phyloP scores from a whole-genome alignment of 768 basidiomycete species.

The Lactifluus hygrophoroides region DNA sequence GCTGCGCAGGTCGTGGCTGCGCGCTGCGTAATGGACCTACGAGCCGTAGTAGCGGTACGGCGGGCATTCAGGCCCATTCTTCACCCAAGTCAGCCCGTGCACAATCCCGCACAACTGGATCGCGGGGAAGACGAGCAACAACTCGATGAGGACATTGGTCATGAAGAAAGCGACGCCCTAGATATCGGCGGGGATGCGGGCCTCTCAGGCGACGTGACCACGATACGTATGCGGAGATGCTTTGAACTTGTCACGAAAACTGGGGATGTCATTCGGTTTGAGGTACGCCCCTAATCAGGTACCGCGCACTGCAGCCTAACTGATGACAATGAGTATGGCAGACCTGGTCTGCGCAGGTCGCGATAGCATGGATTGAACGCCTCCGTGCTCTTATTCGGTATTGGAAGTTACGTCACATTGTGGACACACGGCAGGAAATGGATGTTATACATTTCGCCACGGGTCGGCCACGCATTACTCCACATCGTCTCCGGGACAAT shows the following conservation, averaged over 20 bases:
- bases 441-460: slow-evolving; percentile 50
- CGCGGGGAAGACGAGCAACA: slow-evolving; percentile 23
- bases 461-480: slow-evolving; percentile 51
- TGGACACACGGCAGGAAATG: slow-evolving; percentile 76
- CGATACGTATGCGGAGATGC: slow-evolving; percentile 49
- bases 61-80: slow-evolving; percentile 48
- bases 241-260: slow-evolving; percentile 71
- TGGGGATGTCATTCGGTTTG: slow-evolving; percentile 65
- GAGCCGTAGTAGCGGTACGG: slow-evolving; percentile 55
- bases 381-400: slow-evolving; percentile 63
- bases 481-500: slow-evolving; percentile 36
- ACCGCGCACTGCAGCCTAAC: not conserved
- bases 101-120: slow-evolving; percentile 15
- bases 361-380: slow-evolving; percentile 79
- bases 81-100: slow-evolving; percentile 21
- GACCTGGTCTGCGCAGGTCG: slow-evolving; percentile 56
- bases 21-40: slow-evolving; percentile 63
- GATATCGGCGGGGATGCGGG: slow-evolving; percentile 61
- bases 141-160: slow-evolving; percentile 22
- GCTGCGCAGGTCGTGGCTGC: slow-evolving; percentile 53
- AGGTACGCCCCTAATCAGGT: slow-evolving; percentile 41
- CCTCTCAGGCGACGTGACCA: slow-evolving; percentile 34
- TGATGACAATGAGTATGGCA: slow-evolving; percentile 25
- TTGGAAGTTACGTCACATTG: slow-evolving; percentile 70
- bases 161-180: slow-evolving; percentile 43